Percentiles rank a stretch among this genome's conserved stretches.
phyloP scores from a whole-genome alignment of 75 land plant species.

The Pinus taeda region DNA sequence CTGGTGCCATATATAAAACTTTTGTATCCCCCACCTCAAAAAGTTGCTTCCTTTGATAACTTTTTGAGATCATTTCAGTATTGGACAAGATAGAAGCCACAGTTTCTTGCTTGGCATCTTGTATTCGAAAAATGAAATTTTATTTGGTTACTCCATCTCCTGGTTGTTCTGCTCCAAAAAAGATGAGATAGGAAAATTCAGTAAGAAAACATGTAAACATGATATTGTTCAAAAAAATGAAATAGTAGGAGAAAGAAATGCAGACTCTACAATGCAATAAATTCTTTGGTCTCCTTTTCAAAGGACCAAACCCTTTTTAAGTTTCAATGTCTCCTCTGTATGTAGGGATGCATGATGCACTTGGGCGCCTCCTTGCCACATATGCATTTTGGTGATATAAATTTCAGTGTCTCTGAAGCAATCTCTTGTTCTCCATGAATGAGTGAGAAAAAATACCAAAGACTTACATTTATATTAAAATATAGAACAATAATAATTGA shows the following conservation, averaged over 20 bases:
- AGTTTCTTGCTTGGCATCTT: background rate
- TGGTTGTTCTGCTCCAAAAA: background rate
- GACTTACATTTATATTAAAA: background rate
- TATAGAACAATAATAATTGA: background rate
- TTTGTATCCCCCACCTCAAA: slow-evolving; percentile 34
- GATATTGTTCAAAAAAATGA: background rate
- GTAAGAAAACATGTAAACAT: background rate
- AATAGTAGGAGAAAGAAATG: too few species aligned
- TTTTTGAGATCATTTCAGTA: background rate
- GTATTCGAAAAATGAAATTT: background rate
- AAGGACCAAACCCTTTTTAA: slow-evolving; percentile 6
- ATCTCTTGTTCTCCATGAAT: background rate
- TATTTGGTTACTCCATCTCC: background rate
- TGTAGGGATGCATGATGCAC: slow-evolving; percentile 10
- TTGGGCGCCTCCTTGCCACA: slow-evolving; percentile 1
- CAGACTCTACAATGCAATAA: background rate
- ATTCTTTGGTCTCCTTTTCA: background rate
- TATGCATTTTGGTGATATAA: slow-evolving; percentile 11
- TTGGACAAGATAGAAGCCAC: background rate
- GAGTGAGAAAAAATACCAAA: background rate
- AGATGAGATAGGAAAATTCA: background rate
- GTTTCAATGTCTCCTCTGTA: slow-evolving; percentile 7
- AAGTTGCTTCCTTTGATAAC: slow-evolving; percentile 25
- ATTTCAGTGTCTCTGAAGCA: too few species aligned
- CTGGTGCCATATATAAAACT: slow-evolving; percentile 47